Evolutionary conservation across 129 eudicot genomes (phyloP), one percentile per base, ranked within the genome.

Genomic region (Logfia minima): DNA sequence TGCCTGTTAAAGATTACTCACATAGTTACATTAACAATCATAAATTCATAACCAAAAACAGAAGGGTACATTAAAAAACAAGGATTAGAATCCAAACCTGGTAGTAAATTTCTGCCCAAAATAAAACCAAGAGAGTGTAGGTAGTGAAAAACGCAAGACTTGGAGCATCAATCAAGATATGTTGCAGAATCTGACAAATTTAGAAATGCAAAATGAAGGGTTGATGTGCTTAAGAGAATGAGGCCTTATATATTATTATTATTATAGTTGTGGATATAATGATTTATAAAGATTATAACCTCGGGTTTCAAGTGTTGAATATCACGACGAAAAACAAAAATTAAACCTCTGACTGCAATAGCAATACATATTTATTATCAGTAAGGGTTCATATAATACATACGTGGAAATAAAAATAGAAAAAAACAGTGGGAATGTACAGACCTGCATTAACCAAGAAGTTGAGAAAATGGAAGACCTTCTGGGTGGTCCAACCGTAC

Each of bases 401-500:
- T 13, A 24, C 22, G 14, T 16, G 18, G 6, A 52, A 23, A 21
- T 2, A 74, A 51, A 51, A 39, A 4, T 16, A 7, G 19, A 18
- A 71, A 3, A 32, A 4, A 72, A 64, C 52, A 66, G 2, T 39
- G 51, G 55, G 55, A 48, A 48, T 48, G 5, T 74, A 83, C 87
- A 61, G 56, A 92, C 98, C 93, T 81, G 91, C 97, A 79, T 93
- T 93, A 59, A 93, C 98, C 83, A 90, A 79, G 89, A 90, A 90
- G 74, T 89, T 88, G 63, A 93, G 96, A 79, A 90, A 88, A 78
- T 93, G 98, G 85, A 93, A 93, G 77, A 93, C 98, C 77, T 93
- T 90, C 76, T 93, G 98, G 17, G 98, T 93, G 60, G 98, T 93
- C 98, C 98, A 93, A 72, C 98, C 97, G 73, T 90, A 93, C 82